Evolutionary conservation across 768 basidiomycete species (phyloP).

Genomic region (Hericium erinaceus): DNA sequence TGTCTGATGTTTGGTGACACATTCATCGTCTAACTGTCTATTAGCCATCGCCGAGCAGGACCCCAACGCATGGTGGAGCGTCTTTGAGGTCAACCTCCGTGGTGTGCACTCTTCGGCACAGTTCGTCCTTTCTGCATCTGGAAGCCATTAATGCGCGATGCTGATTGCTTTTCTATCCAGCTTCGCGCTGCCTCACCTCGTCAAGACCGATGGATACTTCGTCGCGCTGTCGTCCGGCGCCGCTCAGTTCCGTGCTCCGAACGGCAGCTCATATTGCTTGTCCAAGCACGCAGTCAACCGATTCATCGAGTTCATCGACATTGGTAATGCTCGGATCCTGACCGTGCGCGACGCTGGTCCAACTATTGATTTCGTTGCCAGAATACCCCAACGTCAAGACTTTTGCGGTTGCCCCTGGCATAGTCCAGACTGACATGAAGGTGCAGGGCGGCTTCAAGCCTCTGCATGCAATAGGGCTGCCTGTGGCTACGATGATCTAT

Average conservation of each 20-base stretch:
- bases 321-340: constrained; percentile 17
- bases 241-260: not conserved
- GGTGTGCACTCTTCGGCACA: constrained; percentile 4
- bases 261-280: constrained; percentile 4
- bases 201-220: constrained; percentile 2
- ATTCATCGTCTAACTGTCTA: not conserved
- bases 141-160: not conserved
- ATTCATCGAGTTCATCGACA: constrained; percentile 1
- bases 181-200: constrained; percentile 3
- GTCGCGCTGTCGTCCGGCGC: not conserved
- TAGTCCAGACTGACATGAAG: not conserved
- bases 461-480: not conserved
- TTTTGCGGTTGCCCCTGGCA: not conserved
- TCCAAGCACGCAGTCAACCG: constrained; percentile 4
- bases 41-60: constrained; percentile 1
- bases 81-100: constrained; percentile 6
- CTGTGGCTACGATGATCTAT: not conserved
- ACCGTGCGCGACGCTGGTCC: not conserved
- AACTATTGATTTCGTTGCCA: not conserved
- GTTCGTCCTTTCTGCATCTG: not conserved
- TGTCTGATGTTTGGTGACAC: not conserved
- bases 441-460: not conserved
- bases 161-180: not conserved
- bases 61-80: constrained; percentile 6
- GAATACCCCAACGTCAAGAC: not conserved